Evolutionary conservation across 2,329 filamentous ascomycete species (phyloP).

Genomic region (Bipolaris oryzae): DNA sequence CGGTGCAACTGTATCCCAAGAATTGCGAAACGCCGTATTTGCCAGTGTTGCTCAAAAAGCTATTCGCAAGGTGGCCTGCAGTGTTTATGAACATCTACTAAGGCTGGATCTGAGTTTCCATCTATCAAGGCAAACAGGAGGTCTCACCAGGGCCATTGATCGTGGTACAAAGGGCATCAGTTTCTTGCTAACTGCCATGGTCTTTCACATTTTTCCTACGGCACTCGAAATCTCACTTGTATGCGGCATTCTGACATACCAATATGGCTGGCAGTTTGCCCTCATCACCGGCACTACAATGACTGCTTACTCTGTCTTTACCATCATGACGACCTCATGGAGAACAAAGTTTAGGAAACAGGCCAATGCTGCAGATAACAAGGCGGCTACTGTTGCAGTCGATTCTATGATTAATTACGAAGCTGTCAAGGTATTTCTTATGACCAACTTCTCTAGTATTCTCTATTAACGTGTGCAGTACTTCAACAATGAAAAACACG

Average conservation of each 20-base stretch:
- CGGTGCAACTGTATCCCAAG: slow-evolving; percentile 87
- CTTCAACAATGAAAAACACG: slow-evolving; percentile 98
- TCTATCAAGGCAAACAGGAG: slow-evolving; percentile 90
- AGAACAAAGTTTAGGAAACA: slow-evolving; percentile 94
- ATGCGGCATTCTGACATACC: slow-evolving; percentile 93
- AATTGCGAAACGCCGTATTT: slow-evolving; percentile 94
- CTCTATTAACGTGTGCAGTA: slow-evolving; percentile 56
- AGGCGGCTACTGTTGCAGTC: slow-evolving; percentile 90
- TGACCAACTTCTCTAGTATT: neutral
- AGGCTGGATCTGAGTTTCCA: slow-evolving; percentile 93
- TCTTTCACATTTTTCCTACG: slow-evolving; percentile 95
- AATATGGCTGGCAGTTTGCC: slow-evolving; percentile 91
- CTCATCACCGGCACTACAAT: slow-evolving; percentile 89
- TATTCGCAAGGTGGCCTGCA: slow-evolving; percentile 86
- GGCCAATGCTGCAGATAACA: slow-evolving; percentile 95
- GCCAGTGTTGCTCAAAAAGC: slow-evolving; percentile 97
- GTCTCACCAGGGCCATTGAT: slow-evolving; percentile 91
- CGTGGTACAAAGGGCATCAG: slow-evolving; percentile 98
- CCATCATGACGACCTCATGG: slow-evolving; percentile 95
- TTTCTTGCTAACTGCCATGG: slow-evolving; percentile 96
- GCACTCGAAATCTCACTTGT: slow-evolving; percentile 94
- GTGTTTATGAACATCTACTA: slow-evolving; percentile 90
- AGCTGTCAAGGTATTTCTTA: slow-evolving; percentile 72
- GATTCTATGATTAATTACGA: slow-evolving; percentile 99
- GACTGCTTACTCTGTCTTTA: slow-evolving; percentile 94